Conservation (phyloP, 2,329 filamentous ascomycete genomes). For the Aspergillus texensis region DNA sequence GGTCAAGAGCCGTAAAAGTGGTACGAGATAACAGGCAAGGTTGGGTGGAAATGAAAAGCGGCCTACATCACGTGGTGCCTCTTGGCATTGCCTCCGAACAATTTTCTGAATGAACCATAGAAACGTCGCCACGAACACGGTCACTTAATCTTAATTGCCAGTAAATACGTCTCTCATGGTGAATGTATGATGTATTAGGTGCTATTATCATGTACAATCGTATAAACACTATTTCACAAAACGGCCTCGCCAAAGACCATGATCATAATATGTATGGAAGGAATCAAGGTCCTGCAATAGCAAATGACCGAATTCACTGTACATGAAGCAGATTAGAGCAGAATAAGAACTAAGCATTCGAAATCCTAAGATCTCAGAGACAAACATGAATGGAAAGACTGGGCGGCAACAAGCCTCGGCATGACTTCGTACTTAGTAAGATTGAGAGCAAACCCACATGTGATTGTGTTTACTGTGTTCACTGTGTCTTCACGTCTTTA, state of each 20-base stretch:
- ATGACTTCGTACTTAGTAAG: conserved; percentile 20
- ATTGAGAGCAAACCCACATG: not conserved
- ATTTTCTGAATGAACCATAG: not conserved
- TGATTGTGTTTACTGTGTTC: conserved; percentile 30
- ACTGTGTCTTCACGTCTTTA: conserved; percentile 42
- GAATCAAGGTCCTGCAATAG: conserved; percentile 1
- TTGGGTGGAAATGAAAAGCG: conserved; percentile 4
- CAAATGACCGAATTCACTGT: conserved; percentile 16
- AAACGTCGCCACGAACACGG: not conserved
- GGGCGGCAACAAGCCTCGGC: conserved; percentile 6
- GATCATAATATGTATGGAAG: not conserved
- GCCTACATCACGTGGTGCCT: not conserved
- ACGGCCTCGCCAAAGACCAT: not conserved
- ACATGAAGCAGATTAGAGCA: conserved; percentile 17
- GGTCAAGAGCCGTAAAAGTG: not conserved
- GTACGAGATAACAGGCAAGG: conserved; percentile 13
- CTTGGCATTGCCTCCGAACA: conserved; percentile 2
- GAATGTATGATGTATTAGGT: conserved; percentile 25
- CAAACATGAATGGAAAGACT: not conserved
- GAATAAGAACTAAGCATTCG: not conserved
- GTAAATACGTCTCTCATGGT: not conserved
- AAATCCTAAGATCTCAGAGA: not conserved
- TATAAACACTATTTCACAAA: conserved; percentile 16
- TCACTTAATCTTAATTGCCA: not conserved
- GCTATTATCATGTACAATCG: conserved; percentile 23